These are phyloP conservation scores for Nadsonia starkeyi-henricii DNA, from an alignment of 1,139 yeast genomes.

Conservation along the genomic window DNA sequence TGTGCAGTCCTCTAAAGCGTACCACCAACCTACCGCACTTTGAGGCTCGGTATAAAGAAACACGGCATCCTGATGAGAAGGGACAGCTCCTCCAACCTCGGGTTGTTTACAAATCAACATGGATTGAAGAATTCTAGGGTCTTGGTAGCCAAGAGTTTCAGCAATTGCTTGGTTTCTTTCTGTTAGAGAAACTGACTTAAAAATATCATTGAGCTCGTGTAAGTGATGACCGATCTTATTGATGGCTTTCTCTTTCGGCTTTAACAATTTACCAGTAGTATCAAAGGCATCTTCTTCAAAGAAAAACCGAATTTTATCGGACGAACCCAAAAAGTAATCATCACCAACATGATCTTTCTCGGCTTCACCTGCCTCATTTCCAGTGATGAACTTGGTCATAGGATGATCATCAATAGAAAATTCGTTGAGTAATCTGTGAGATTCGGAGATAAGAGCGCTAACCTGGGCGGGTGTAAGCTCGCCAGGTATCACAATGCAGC, in stretches of 20 bases:
- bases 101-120: constrained; percentile 78
- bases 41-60: constrained; percentile 62
- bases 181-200: constrained; percentile 38
- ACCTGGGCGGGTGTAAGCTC: constrained; percentile 35
- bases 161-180: constrained; percentile 40
- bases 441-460: constrained; percentile 27
- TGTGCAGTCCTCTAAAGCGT: constrained; percentile 66
- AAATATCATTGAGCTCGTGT: constrained; percentile 41
- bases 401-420: constrained; percentile 53
- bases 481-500: constrained; percentile 47
- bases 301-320: constrained; percentile 57
- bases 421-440: constrained; percentile 32
- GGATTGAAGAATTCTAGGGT: constrained; percentile 63
- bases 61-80: constrained; percentile 66
- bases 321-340: constrained; percentile 52
- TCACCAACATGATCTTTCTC: constrained; percentile 48
- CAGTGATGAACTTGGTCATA: constrained; percentile 55
- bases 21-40: constrained; percentile 70
- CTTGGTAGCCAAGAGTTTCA: constrained; percentile 36
- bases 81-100: constrained; percentile 58
- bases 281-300: constrained; percentile 60
- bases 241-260: constrained; percentile 43
- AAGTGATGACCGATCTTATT: constrained; percentile 74
- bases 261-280: constrained; percentile 33
- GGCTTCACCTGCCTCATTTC: constrained; percentile 26